phyloP scores from a whole-genome alignment of 225 moss, liverwort and hornwort species.

The Ulota crispa region DNA sequence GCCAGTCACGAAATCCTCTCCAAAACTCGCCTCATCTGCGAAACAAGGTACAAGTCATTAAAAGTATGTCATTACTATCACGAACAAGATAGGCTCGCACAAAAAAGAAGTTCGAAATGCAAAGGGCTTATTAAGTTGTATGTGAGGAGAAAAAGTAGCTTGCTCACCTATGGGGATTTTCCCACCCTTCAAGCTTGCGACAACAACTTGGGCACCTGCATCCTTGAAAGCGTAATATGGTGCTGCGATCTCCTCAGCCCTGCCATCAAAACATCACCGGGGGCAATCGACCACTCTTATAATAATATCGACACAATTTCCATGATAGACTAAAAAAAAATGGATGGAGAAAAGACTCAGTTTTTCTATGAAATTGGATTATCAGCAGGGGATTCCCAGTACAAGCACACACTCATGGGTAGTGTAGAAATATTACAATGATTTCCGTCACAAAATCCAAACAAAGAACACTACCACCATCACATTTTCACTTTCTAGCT shows the following conservation, averaged over 20 bases:
- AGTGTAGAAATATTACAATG: background rate
- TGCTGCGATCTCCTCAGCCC: slow-evolving; percentile 78
- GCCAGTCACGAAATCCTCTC: slow-evolving; percentile 45
- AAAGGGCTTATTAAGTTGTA: too few species aligned
- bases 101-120: background rate
- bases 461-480: background rate
- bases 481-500: background rate
- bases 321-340: too few species aligned
- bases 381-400: background rate
- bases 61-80: background rate
- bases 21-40: slow-evolving; percentile 58
- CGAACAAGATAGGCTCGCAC: background rate
- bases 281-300: too few species aligned
- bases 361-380: too few species aligned
- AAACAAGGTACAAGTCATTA: background rate
- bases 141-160: background rate
- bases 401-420: background rate
- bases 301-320: too few species aligned
- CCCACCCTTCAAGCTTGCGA: slow-evolving; percentile 84
- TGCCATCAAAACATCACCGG: slow-evolving; percentile 16
- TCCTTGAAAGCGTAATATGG: slow-evolving; percentile 72
- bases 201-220: slow-evolving; percentile 67
- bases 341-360: too few species aligned
- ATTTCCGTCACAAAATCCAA: too few species aligned
- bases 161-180: slow-evolving; percentile 71